Conservation (phyloP, 2,329 filamentous ascomycete species). For the Fusarium decemcellulare region DNA sequence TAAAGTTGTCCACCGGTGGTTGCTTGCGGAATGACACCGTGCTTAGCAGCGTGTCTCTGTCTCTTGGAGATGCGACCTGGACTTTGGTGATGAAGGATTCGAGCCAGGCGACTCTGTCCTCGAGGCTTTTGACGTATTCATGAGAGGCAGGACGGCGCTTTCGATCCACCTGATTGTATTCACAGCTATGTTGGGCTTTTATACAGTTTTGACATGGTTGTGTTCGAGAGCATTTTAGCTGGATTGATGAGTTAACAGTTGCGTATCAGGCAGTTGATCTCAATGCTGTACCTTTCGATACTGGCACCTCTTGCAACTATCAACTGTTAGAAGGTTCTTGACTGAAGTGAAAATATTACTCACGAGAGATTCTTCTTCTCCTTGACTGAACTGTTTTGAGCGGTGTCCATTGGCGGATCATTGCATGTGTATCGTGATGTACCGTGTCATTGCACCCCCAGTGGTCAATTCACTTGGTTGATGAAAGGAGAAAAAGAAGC, state of each 20-base stretch:
- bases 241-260: neutral
- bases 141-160: conserved; percentile 30
- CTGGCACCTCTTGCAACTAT: conserved; percentile 25
- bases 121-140: conserved; percentile 41
- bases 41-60: conserved; percentile 14
- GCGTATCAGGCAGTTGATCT: too few relatives aligned
- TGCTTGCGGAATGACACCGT: conserved; percentile 12
- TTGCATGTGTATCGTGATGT: neutral
- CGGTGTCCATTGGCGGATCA: neutral
- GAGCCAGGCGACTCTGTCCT: conserved; percentile 38
- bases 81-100: conserved; percentile 29
- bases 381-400: neutral
- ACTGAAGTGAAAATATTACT: neutral
- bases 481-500: neutral
- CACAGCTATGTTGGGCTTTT: conserved; percentile 15
- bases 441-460: too few relatives aligned
- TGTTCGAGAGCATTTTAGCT: conserved; percentile 29
- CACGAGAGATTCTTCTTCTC: conserved; percentile 14
- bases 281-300: conserved; percentile 17
- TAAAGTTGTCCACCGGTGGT: neutral
- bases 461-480: too few relatives aligned
- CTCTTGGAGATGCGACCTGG: conserved; percentile 17
- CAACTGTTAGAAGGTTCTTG: neutral
- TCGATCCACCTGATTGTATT: conserved; percentile 22
- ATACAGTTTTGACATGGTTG: conserved; percentile 23